Conservation (phyloP, 2,329 filamentous ascomycete species). For the Ophiostoma triangulosporum region DNA sequence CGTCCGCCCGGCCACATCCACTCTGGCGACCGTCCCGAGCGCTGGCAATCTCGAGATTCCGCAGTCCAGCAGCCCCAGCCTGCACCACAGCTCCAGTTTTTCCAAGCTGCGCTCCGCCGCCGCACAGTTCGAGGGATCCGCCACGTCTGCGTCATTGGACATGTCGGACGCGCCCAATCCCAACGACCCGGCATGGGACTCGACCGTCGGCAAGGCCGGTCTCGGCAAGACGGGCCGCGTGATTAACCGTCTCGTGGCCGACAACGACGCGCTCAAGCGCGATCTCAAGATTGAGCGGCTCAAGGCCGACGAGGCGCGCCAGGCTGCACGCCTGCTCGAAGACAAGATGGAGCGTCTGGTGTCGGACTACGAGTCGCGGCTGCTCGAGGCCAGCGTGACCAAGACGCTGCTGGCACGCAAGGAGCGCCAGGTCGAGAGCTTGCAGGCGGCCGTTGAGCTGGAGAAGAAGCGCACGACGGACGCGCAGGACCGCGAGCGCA, state of each 20-base stretch:
- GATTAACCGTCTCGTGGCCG: constrained; percentile 68
- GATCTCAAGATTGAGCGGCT: constrained; percentile 55
- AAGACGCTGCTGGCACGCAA: constrained; percentile 57
- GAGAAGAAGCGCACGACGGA: constrained; percentile 49
- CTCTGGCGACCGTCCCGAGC: neutral
- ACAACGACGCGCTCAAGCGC: constrained; percentile 64
- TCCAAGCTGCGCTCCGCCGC: constrained; percentile 5
- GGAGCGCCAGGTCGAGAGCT: constrained; percentile 58
- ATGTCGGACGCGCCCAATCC: constrained; percentile 17
- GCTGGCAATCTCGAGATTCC: constrained; percentile 2
- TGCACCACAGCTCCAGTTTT: constrained; percentile 11
- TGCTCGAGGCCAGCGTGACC: constrained; percentile 58
- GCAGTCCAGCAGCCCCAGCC: neutral
- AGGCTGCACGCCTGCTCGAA: constrained; percentile 52
- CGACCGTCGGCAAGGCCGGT: constrained; percentile 54
- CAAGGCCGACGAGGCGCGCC: constrained; percentile 56
- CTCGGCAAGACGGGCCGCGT: constrained; percentile 63
- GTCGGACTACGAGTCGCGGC: constrained; percentile 53
- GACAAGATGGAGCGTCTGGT: constrained; percentile 58
- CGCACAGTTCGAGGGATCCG: neutral
- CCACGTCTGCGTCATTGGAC: neutral
- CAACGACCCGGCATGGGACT: constrained; percentile 37
- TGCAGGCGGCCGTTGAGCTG: constrained; percentile 48
- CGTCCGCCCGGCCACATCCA: neutral
- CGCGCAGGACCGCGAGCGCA: constrained; percentile 46